These are phyloP conservation scores for Diplodia corticola DNA, from an alignment of 2,329 filamentous ascomycete genomes.

Conservation along the genomic window DNA sequence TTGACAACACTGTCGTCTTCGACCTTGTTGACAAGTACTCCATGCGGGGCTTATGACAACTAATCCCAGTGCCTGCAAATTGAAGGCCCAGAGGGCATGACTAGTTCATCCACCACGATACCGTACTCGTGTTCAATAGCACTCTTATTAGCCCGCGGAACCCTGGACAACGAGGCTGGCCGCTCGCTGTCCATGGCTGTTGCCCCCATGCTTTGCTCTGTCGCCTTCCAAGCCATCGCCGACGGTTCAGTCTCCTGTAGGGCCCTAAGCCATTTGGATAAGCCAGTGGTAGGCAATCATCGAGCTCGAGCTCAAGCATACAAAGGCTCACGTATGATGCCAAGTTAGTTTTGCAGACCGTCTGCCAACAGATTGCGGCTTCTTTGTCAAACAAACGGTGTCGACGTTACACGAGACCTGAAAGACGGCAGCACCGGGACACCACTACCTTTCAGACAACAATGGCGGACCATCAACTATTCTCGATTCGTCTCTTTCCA, in stretches of 20 bases:
- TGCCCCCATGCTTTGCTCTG: neutral
- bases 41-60: slow-evolving; percentile 20
- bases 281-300: too few relatives aligned
- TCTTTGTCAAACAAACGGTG: neutral
- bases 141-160: too few relatives aligned
- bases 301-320: too few relatives aligned
- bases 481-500: neutral
- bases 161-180: too few relatives aligned
- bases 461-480: neutral
- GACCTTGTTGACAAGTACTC: slow-evolving; percentile 48
- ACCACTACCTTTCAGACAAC: neutral
- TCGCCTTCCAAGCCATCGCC: neutral
- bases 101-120: neutral
- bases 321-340: too few relatives aligned
- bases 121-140: too few relatives aligned
- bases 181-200: too few relatives aligned
- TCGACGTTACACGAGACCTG: neutral
- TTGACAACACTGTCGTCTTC: slow-evolving; percentile 47
- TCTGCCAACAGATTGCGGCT: neutral
- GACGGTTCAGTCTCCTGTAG: neutral
- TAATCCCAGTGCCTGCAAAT: neutral
- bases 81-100: neutral
- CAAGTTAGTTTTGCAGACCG: neutral
- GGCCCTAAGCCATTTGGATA: too few relatives aligned
- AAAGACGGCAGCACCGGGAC: neutral